These are phyloP conservation scores for Sclerotiophoma versabilis DNA, from an alignment of 2,329 filamentous ascomycete species.

Conservation along the genomic window DNA sequence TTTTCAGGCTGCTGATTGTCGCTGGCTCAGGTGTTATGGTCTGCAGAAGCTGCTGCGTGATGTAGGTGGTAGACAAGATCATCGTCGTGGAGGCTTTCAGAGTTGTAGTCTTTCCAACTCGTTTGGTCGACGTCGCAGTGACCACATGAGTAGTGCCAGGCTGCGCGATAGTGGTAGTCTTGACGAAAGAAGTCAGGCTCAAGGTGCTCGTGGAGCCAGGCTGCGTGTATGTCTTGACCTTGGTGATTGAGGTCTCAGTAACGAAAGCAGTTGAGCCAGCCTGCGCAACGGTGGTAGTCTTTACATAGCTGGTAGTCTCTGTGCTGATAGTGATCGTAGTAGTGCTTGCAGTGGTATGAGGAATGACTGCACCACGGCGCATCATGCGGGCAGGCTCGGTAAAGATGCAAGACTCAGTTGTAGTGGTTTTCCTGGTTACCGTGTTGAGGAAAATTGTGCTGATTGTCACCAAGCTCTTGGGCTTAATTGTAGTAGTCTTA, in stretches of 20 bases:
- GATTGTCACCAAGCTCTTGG: slow-evolving; percentile 27
- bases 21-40: slow-evolving; percentile 25
- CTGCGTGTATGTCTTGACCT: slow-evolving; percentile 19
- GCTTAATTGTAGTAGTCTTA: slow-evolving; percentile 33
- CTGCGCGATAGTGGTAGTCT: slow-evolving; percentile 32
- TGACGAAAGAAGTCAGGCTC: slow-evolving; percentile 29
- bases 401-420: slow-evolving; percentile 35
- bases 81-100: slow-evolving; percentile 27
- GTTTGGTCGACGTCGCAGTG: slow-evolving; percentile 23
- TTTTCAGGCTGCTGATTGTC: slow-evolving; percentile 29
- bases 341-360: slow-evolving; percentile 19
- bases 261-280: slow-evolving; percentile 22
- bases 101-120: slow-evolving; percentile 28
- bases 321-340: slow-evolving; percentile 35
- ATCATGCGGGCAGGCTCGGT: slow-evolving; percentile 25
- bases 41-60: slow-evolving; percentile 18
- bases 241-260: slow-evolving; percentile 20
- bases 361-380: slow-evolving; percentile 24
- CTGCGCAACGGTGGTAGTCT: slow-evolving; percentile 19
- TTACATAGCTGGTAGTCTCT: slow-evolving; percentile 35
- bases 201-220: slow-evolving; percentile 25
- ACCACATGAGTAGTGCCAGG: slow-evolving; percentile 28
- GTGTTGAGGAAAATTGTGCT: slow-evolving; percentile 32
- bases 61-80: slow-evolving; percentile 16
- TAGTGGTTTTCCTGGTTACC: slow-evolving; percentile 39